A percentile compares a stretch with the other conserved stretches of the same genome.
Conservation (phyloP, 495 filamentous ascomycete species). For the Clohesyomyces aquaticus region DNA sequence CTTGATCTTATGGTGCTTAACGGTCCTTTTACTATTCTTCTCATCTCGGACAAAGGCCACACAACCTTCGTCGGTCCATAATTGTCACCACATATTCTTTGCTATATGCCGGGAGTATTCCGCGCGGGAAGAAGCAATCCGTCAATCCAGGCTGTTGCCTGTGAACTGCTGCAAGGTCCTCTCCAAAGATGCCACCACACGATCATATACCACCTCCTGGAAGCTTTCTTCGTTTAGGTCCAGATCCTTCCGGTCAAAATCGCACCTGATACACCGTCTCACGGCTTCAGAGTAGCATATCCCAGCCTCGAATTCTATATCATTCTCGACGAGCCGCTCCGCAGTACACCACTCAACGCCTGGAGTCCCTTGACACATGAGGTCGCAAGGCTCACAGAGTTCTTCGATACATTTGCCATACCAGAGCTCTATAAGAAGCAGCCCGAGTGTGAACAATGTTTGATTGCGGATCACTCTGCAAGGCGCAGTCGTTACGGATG, state of each 20-base stretch:
- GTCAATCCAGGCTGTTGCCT: conserved; percentile 16
- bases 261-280: conserved; percentile 41
- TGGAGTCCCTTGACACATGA: conserved; percentile 32
- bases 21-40: too few species aligned
- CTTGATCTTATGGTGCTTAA: too few species aligned
- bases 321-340: conserved; percentile 32
- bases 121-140: too few species aligned
- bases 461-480: conserved; percentile 39
- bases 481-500: not conserved
- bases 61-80: too few species aligned
- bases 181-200: conserved; percentile 32
- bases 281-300: conserved; percentile 45
- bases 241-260: conserved; percentile 38
- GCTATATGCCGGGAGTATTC: too few species aligned
- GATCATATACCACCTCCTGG: conserved; percentile 39
- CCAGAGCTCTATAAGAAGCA: conserved; percentile 48
- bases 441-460: conserved; percentile 44
- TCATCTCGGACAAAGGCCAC: too few species aligned
- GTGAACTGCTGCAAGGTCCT: conserved; percentile 28
- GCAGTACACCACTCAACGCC: conserved; percentile 40
- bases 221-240: conserved; percentile 41
- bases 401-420: conserved; percentile 42
- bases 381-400: conserved; percentile 40
- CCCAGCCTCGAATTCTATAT: conserved; percentile 43
- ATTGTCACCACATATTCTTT: too few species aligned